phyloP scores from a whole-genome alignment of 345 rosid species.

The Cardamine resedifolia region DNA sequence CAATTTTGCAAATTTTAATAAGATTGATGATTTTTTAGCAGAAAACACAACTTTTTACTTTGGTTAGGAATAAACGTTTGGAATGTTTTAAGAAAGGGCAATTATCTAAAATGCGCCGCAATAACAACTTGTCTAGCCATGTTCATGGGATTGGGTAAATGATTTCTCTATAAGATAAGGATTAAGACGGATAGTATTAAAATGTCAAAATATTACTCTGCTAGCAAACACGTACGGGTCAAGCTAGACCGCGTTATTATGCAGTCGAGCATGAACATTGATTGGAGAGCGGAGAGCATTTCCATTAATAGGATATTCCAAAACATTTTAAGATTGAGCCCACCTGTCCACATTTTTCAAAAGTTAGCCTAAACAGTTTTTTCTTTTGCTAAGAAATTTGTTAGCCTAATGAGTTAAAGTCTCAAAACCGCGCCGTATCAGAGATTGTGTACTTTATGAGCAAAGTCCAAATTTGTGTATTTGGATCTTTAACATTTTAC shows the following conservation, averaged over 20 bases:
- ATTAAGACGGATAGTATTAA: not conserved
- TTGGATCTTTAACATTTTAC: too few species aligned
- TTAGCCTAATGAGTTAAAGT: not conserved
- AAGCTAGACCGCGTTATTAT: not conserved
- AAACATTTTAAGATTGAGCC: not conserved
- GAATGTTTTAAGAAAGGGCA: not conserved
- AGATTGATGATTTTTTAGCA: too few species aligned
- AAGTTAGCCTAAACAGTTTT: not conserved
- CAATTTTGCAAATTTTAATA: too few species aligned
- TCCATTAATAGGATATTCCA: not conserved
- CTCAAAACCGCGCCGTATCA: too few species aligned
- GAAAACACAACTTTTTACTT: not conserved
- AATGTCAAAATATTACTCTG: not conserved
- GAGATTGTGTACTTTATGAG: too few species aligned
- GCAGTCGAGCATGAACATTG: not conserved
- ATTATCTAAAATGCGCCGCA: too few species aligned
- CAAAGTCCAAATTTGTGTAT: too few species aligned
- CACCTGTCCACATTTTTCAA: not conserved
- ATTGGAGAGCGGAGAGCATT: not conserved
- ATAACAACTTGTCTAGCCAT: too few species aligned
- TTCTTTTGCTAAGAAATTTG: not conserved
- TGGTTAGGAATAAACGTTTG: not conserved
- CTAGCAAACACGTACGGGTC: not conserved
- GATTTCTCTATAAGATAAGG: not conserved
- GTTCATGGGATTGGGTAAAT: not conserved